Conservation (phyloP, 192 early-diverging fungal genomes). For the Coemansia reversa region DNA sequence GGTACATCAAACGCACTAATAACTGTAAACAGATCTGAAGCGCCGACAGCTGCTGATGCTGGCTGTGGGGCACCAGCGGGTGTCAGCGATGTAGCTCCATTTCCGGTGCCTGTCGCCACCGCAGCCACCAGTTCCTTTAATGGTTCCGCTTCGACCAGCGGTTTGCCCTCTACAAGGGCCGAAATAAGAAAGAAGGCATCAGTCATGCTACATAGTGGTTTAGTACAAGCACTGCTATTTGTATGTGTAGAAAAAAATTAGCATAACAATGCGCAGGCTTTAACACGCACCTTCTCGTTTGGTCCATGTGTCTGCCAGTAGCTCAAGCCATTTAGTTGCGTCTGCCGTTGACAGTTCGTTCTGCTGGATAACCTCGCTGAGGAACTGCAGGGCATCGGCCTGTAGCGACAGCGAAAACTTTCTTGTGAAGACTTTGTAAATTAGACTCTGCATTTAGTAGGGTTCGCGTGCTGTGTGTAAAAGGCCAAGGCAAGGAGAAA, state of each 20-base stretch:
- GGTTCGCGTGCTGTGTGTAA: background rate
- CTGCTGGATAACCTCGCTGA: conserved; percentile 60
- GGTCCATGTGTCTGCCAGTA: conserved; percentile 68
- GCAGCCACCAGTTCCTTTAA: conserved; percentile 37
- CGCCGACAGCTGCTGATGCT: conserved; percentile 3
- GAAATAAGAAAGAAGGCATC: background rate
- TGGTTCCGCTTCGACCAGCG: conserved; percentile 47
- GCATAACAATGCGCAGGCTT: background rate
- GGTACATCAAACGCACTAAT: conserved; percentile 77
- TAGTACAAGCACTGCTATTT: background rate
- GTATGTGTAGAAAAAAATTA: background rate
- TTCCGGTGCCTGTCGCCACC: conserved; percentile 28
- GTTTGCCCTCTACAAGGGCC: conserved; percentile 20
- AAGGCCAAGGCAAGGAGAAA: background rate
- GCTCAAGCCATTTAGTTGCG: conserved; percentile 62
- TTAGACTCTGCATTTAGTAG: conserved; percentile 47
- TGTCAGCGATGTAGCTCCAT: background rate
- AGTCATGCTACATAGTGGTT: background rate
- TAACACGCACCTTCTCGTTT: conserved; percentile 65
- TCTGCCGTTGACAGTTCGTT: conserved; percentile 48
- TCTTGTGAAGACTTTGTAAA: conserved; percentile 73
- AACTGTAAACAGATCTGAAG: conserved; percentile 43
- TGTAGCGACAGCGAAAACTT: conserved; percentile 78
- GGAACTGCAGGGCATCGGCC: conserved; percentile 66
- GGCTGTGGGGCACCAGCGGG: background rate